A percentile compares a stretch with the other conserved stretches of the same genome.
Conservation (phyloP, 441 rosid genomes). For the Gossypium lobatum region DNA sequence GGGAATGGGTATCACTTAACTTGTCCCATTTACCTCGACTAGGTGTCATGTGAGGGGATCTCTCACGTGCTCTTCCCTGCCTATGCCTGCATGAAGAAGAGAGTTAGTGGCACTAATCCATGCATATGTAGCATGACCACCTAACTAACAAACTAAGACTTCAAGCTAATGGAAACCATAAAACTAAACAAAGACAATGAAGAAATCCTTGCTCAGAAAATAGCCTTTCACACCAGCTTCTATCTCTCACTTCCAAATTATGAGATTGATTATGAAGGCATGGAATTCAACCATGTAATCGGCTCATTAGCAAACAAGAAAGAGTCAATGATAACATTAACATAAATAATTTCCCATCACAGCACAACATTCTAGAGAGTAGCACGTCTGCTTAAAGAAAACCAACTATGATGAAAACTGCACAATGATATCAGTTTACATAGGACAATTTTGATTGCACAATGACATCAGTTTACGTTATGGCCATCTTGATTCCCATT, state of each 20-base stretch:
- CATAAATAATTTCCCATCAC: background rate
- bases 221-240: background rate
- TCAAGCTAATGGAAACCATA: constrained; percentile 1
- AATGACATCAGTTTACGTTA: background rate
- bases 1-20: constrained; percentile 33
- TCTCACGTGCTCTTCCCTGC: constrained; percentile 30
- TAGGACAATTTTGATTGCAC: background rate
- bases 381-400: background rate
- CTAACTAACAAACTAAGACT: background rate
- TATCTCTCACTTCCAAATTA: background rate
- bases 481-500: background rate
- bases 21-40: constrained; percentile 36
- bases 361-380: constrained; percentile 4
- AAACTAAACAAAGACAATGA: background rate
- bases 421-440: background rate
- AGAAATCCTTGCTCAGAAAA: background rate
- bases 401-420: background rate
- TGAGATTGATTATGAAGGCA: constrained; percentile 1
- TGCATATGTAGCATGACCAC: background rate
- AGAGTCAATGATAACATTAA: background rate
- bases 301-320: background rate
- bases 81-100: constrained; percentile 27
- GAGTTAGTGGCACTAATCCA: background rate
- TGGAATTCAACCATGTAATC: background rate
- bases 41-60: constrained; percentile 47